These are phyloP conservation scores for Amylocystis lapponica DNA, from an alignment of 768 basidiomycete species.

Conservation along the genomic window DNA sequence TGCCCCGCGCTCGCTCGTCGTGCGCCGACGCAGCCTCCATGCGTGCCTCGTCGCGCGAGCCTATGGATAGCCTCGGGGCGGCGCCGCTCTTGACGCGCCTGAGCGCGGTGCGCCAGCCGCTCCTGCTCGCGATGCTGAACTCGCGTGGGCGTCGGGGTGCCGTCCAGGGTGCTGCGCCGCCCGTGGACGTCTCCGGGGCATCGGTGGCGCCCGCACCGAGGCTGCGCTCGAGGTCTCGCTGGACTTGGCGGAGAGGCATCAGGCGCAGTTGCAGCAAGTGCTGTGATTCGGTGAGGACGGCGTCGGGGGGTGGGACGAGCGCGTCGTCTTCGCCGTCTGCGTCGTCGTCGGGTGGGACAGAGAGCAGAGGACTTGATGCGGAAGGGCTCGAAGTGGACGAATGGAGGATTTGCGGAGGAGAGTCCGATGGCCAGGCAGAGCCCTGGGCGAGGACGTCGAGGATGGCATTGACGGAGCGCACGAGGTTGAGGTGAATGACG, in stretches of 20 bases:
- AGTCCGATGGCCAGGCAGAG: constrained; percentile 18
- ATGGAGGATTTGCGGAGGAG: neutral
- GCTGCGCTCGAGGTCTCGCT: constrained; percentile 50
- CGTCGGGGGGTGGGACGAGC: neutral
- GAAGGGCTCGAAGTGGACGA: neutral
- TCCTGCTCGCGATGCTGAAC: constrained; percentile 20
- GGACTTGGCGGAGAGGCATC: constrained; percentile 46
- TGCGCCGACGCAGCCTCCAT: neutral
- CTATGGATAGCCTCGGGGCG: constrained; percentile 3
- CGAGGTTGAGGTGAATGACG: constrained; percentile 75
- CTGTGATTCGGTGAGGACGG: constrained; percentile 51
- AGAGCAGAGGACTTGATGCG: neutral
- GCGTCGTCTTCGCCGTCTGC: constrained; percentile 2
- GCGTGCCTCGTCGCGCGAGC: constrained; percentile 8
- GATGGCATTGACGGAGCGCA: constrained; percentile 64
- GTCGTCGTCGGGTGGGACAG: neutral
- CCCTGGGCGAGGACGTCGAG: constrained; percentile 53
- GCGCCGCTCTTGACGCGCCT: constrained; percentile 12
- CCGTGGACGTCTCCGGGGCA: constrained; percentile 3
- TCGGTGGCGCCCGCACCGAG: constrained; percentile 57
- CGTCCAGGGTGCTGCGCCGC: constrained; percentile 12
- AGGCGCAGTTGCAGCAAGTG: constrained; percentile 51
- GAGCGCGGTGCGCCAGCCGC: constrained; percentile 23
- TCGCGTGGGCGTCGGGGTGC: constrained; percentile 13
- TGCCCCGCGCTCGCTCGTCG: too few relatives aligned